Evolutionary conservation across 2,329 filamentous ascomycete genomes (phyloP).

Genomic region (Fusarium domesticum): DNA sequence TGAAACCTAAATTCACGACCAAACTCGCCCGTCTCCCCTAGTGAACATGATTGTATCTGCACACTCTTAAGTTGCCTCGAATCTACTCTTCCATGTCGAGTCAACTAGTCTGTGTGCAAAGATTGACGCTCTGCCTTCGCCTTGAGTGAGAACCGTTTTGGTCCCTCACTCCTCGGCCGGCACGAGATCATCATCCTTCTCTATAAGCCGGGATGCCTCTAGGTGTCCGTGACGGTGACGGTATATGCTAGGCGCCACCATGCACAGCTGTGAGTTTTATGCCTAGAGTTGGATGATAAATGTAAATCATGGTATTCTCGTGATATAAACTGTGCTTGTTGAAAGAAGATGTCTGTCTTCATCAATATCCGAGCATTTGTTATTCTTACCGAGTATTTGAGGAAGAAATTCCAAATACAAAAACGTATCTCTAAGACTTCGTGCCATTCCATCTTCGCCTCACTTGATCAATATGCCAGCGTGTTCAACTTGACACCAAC

Average conservation of each 20-base stretch:
- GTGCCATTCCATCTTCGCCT: no score
- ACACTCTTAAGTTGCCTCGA: constrained; percentile 98
- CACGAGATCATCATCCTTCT: constrained; percentile 33
- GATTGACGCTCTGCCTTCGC: constrained; percentile 53
- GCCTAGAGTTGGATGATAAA: constrained; percentile 32
- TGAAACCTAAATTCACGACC: background rate
- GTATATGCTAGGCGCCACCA: constrained; percentile 38
- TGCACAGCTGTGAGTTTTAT: constrained; percentile 30
- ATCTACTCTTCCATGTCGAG: constrained; percentile 71
- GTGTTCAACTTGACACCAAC: background rate
- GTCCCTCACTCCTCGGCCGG: constrained; percentile 30
- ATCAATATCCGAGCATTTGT: background rate
- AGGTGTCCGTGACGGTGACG: constrained; percentile 30
- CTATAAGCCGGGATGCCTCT: constrained; percentile 28
- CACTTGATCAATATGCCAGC: no score
- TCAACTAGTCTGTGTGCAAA: constrained; percentile 98
- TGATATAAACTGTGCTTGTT: background rate
- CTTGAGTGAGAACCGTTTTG: constrained; percentile 53
- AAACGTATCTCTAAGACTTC: no score
- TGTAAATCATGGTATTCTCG: constrained; percentile 6
- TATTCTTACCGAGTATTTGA: no score
- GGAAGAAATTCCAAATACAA: no score
- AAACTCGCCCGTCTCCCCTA: constrained; percentile 2
- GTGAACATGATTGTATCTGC: constrained; percentile 47
- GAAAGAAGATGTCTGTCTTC: background rate